Evolutionary conservation across 169 alveolate species (phyloP).

Genomic region (Plasmodium cynomolgi): DNA sequence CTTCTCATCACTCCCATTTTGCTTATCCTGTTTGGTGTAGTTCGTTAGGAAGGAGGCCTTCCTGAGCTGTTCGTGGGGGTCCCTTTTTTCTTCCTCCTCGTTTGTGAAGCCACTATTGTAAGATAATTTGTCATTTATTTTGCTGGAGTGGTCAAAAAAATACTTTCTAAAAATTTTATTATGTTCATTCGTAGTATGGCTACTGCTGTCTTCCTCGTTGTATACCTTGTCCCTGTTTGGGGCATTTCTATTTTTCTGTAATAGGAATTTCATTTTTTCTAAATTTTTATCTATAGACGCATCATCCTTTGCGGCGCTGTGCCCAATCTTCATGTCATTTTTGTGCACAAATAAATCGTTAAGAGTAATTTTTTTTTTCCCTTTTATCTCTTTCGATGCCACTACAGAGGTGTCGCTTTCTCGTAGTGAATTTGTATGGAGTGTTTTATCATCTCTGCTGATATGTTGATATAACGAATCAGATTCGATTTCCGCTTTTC

Average conservation of each 20-base stretch:
- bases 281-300: conserved; percentile 53
- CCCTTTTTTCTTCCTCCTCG: background rate
- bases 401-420: background rate
- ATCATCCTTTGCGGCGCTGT: background rate
- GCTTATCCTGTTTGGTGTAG: background rate
- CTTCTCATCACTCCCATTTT: background rate
- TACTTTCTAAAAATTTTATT: conserved; percentile 7
- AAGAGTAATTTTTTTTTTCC: conserved; percentile 42
- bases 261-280: conserved; percentile 18
- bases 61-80: background rate
- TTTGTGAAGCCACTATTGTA: background rate
- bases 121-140: conserved; percentile 17
- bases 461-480: conserved; percentile 31
- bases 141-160: conserved; percentile 15
- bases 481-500: conserved; percentile 1
- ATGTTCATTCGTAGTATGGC: conserved; percentile 34
- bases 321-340: background rate
- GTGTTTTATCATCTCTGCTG: background rate
- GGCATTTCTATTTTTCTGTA: conserved; percentile 34
- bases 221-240: background rate
- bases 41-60: background rate
- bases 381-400: background rate
- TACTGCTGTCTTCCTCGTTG: conserved; percentile 14
- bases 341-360: conserved; percentile 30
- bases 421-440: background rate